These are phyloP conservation scores for Primulina huaijiensis DNA, from an alignment of 257 asterid genomes.

Conservation along the genomic window DNA sequence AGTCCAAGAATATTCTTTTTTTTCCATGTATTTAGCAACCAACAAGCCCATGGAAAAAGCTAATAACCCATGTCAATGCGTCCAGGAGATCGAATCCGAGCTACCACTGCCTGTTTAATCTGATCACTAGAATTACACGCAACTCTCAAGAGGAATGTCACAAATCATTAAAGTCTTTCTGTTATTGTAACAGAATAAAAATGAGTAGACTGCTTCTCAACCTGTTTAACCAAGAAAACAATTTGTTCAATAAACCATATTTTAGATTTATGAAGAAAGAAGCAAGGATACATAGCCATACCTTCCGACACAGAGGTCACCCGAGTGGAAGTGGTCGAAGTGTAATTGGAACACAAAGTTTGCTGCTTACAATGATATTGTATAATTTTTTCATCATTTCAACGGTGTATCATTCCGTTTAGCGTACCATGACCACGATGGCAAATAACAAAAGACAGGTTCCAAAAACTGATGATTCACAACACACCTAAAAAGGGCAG, in stretches of 20 bases:
- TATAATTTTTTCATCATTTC: slow-evolving; percentile 21
- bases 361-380: slow-evolving; percentile 49
- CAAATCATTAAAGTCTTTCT: slow-evolving; percentile 29
- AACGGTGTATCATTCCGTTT: background rate
- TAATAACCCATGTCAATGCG: background rate
- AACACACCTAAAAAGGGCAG: slow-evolving; percentile 90
- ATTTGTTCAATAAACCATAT: slow-evolving; percentile 25
- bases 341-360: slow-evolving; percentile 91
- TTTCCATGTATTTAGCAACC: no score
- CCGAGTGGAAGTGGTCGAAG: slow-evolving; percentile 68
- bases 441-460: background rate
- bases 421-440: slow-evolving; percentile 16
- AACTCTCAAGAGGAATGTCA: background rate
- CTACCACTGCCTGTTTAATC: background rate
- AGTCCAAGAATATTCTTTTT: no score
- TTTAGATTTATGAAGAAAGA: slow-evolving; percentile 6
- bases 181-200: slow-evolving; percentile 86
- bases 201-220: slow-evolving; percentile 95
- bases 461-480: slow-evolving; percentile 16
- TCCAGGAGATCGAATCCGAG: background rate
- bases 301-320: slow-evolving; percentile 80
- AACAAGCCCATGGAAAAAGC: background rate
- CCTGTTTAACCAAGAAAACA: slow-evolving; percentile 52
- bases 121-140: background rate
- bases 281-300: slow-evolving; percentile 26